phyloP scores from a whole-genome alignment of 495 filamentous ascomycete genomes.

The Penicillium psychrofluorescens region DNA sequence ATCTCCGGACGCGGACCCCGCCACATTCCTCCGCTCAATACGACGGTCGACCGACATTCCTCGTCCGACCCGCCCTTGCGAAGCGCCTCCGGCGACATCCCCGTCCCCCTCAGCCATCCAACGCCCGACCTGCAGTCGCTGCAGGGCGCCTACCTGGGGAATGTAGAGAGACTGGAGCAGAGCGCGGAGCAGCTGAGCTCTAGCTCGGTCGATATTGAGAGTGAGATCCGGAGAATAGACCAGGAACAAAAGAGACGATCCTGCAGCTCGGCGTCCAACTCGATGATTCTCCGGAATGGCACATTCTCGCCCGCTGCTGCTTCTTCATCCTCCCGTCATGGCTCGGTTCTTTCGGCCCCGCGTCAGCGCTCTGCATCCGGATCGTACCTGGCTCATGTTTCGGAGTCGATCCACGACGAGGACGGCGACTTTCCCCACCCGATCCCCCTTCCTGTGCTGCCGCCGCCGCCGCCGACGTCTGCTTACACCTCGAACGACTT shows the following conservation, averaged over 20 bases:
- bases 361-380: slow-evolving; percentile 55
- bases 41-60: slow-evolving; percentile 21
- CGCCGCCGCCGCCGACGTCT: slow-evolving; percentile 20
- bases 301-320: slow-evolving; percentile 66
- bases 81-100: slow-evolving; percentile 51
- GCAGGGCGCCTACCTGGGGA: slow-evolving; percentile 65
- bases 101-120: slow-evolving; percentile 62
- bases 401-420: slow-evolving; percentile 42
- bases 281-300: slow-evolving; percentile 64
- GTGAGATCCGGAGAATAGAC: slow-evolving; percentile 74
- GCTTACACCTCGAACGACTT: slow-evolving; percentile 14
- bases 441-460: slow-evolving; percentile 6
- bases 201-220: slow-evolving; percentile 69
- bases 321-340: slow-evolving; percentile 52
- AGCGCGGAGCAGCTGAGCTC: slow-evolving; percentile 75
- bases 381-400: slow-evolving; percentile 42
- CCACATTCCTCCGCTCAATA: slow-evolving; percentile 27
- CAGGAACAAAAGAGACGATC: slow-evolving; percentile 61
- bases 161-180: slow-evolving; percentile 76
- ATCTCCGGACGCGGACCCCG: slow-evolving; percentile 16
- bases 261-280: slow-evolving; percentile 46
- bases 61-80: slow-evolving; percentile 45
- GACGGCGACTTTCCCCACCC: slow-evolving; percentile 21
- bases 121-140: slow-evolving; percentile 67
- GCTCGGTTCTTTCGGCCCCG: slow-evolving; percentile 49